Evolutionary conservation across 2,329 filamentous ascomycete genomes (phyloP).

Genomic region (Pseudocercospora fijiensis): DNA sequence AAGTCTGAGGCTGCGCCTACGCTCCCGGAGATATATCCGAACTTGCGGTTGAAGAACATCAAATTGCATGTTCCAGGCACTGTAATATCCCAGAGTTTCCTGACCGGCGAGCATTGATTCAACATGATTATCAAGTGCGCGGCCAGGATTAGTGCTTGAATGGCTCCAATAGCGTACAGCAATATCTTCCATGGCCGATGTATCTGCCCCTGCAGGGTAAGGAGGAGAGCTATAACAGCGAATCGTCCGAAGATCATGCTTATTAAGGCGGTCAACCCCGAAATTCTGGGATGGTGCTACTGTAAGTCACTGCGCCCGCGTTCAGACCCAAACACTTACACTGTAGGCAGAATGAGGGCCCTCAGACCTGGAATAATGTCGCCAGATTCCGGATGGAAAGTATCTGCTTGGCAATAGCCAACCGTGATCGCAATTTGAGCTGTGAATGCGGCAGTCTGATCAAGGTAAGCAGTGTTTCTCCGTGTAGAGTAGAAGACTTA

Average conservation of each 20-base stretch:
- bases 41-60: slow-evolving; percentile 4
- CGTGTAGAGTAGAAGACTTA: background rate
- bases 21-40: slow-evolving; percentile 14
- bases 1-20: slow-evolving; percentile 22
- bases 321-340: slow-evolving; percentile 7
- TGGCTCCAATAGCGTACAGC: slow-evolving; percentile 12
- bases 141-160: slow-evolving; percentile 7
- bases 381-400: background rate
- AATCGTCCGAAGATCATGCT: slow-evolving; percentile 16
- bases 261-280: slow-evolving; percentile 5
- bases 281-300: background rate
- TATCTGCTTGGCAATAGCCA: background rate
- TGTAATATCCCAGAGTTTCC: slow-evolving; percentile 15
- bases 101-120: slow-evolving; percentile 13
- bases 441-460: background rate
- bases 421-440: slow-evolving; percentile 6
- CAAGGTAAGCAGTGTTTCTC: background rate
- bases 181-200: slow-evolving; percentile 9
- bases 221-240: slow-evolving; percentile 16
- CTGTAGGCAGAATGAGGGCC: background rate
- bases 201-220: slow-evolving; percentile 13
- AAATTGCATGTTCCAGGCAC: slow-evolving; percentile 8
- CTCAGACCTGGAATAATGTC: background rate
- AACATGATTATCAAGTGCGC: slow-evolving; percentile 13
- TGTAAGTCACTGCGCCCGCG: background rate